Conservation (phyloP, 106 monocot species). For the Triglochin maritima region DNA sequence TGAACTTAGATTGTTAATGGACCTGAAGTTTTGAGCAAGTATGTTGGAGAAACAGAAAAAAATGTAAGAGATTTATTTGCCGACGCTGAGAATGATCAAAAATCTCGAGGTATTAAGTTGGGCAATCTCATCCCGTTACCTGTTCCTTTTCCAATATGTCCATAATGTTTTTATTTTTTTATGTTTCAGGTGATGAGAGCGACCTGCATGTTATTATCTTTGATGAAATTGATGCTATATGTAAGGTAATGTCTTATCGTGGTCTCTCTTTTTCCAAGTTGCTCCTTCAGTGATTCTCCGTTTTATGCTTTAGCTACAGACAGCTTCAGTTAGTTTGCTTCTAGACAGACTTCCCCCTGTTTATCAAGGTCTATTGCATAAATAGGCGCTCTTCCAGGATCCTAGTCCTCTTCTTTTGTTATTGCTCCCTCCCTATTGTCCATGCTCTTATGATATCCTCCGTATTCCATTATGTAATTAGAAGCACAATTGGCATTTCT, state of each 20-base stretch:
- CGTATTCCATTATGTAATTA: too few species aligned
- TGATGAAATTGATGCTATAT: conserved; percentile 99
- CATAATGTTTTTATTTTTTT: not conserved
- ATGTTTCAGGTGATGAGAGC: conserved; percentile 86
- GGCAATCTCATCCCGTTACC: not conserved
- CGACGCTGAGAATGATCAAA: conserved; percentile 96
- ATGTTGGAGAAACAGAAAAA: conserved; percentile 98
- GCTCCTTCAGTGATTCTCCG: not conserved
- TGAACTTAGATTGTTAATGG: conserved; percentile 88
- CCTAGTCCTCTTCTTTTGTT: too few species aligned
- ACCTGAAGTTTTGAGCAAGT: conserved; percentile 97
- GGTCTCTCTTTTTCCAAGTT: not conserved
- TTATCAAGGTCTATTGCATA: too few species aligned
- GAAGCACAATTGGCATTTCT: too few species aligned
- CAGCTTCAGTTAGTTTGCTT: too few species aligned
- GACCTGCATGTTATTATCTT: conserved; percentile 98
- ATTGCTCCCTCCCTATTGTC: too few species aligned
- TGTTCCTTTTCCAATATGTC: not conserved
- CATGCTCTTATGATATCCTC: too few species aligned
- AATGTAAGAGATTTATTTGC: conserved; percentile 99
- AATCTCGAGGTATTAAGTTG: conserved; percentile 42
- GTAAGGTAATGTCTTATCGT: conserved; percentile 47
- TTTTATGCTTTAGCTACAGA: too few species aligned
- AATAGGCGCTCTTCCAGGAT: too few species aligned
- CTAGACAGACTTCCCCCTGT: too few species aligned